These are phyloP conservation scores for Dentipellis sp. DNA, from an alignment of 768 basidiomycete species.

Conservation along the genomic window DNA sequence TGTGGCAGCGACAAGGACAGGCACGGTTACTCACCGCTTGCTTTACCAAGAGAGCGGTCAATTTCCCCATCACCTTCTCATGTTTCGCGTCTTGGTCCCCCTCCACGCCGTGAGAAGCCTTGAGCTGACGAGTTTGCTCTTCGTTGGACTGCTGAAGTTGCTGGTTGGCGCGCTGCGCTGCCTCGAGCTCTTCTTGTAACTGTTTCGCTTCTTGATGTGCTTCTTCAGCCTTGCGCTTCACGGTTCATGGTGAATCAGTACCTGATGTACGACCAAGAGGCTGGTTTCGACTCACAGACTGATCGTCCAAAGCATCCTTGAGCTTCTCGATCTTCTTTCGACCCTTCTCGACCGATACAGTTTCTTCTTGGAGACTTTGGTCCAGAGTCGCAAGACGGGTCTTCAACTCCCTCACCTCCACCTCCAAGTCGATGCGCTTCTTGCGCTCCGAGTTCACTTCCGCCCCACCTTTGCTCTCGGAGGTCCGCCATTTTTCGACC, in stretches of 20 bases:
- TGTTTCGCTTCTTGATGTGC: slow-evolving; percentile 6
- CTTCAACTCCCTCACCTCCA: slow-evolving; percentile 40
- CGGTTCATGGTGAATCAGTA: neutral
- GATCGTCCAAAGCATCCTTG: neutral
- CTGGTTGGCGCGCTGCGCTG: neutral
- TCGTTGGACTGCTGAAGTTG: neutral
- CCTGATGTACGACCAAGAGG: neutral
- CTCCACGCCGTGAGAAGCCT: neutral
- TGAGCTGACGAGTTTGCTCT: neutral
- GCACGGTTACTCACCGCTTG: slow-evolving; percentile 13
- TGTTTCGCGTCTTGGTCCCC: slow-evolving; percentile 26
- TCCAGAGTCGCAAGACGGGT: slow-evolving; percentile 22
- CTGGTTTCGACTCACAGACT: neutral
- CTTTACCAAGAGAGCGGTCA: slow-evolving; percentile 16
- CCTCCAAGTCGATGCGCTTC: slow-evolving; percentile 46
- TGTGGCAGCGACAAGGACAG: neutral
- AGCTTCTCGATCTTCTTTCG: slow-evolving; percentile 4
- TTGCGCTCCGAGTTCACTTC: slow-evolving; percentile 49
- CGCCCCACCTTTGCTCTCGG: slow-evolving; percentile 55
- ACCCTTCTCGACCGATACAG: slow-evolving; percentile 15
- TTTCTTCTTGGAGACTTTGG: slow-evolving; percentile 11
- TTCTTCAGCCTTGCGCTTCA: neutral
- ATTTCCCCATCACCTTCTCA: slow-evolving; percentile 19
- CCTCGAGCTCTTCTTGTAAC: slow-evolving; percentile 7
- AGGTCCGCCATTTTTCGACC: slow-evolving; percentile 56